These are phyloP conservation scores for Cryptococcus neoformans DNA, from an alignment of 1,284 basidiomycete genomes.

Conservation along the genomic window DNA sequence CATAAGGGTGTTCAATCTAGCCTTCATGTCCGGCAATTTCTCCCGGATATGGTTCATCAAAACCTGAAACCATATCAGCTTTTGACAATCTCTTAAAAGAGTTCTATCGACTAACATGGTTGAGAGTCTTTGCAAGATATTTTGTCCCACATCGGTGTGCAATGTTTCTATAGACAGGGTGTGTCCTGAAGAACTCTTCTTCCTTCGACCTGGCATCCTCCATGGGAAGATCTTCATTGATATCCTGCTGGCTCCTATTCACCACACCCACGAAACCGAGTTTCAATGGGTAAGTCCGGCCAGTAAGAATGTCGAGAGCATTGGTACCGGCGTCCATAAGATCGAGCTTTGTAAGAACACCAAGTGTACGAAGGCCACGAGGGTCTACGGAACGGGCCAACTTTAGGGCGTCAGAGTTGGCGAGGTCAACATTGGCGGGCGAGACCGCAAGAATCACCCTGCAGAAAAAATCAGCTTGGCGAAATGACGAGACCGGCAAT, in stretches of 20 bases:
- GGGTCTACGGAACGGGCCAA: constrained; percentile 93
- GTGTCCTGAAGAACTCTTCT: constrained; percentile 85
- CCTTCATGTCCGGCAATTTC: constrained; percentile 99
- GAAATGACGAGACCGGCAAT: background rate
- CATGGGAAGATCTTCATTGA: constrained; percentile 86
- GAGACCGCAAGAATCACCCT: constrained; percentile 97
- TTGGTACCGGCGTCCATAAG: constrained; percentile 99
- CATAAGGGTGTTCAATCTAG: constrained; percentile 95
- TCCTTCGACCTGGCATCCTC: constrained; percentile 79
- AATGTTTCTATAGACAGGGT: constrained; percentile 92
- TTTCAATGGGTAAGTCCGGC: constrained; percentile 94
- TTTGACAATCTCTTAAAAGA: background rate
- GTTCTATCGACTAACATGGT: constrained; percentile 61
- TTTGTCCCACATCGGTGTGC: constrained; percentile 96
- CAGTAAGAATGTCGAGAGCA: constrained; percentile 92
- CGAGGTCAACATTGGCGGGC: constrained; percentile 95
- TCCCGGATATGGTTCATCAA: constrained; percentile 98
- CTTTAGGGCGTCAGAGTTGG: constrained; percentile 97
- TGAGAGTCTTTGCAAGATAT: constrained; percentile 90
- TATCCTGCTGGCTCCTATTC: constrained; percentile 96
- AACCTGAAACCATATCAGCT: constrained; percentile 56
- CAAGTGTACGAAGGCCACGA: constrained; percentile 91
- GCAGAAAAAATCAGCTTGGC: background rate
- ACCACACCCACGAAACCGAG: constrained; percentile 98
- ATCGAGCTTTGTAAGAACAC: constrained; percentile 95